A percentile compares a stretch with the other conserved stretches of the same genome.
These are phyloP conservation scores for Juncus effusus DNA, from an alignment of 176 grass and related monocot species.

Conservation along the genomic window DNA sequence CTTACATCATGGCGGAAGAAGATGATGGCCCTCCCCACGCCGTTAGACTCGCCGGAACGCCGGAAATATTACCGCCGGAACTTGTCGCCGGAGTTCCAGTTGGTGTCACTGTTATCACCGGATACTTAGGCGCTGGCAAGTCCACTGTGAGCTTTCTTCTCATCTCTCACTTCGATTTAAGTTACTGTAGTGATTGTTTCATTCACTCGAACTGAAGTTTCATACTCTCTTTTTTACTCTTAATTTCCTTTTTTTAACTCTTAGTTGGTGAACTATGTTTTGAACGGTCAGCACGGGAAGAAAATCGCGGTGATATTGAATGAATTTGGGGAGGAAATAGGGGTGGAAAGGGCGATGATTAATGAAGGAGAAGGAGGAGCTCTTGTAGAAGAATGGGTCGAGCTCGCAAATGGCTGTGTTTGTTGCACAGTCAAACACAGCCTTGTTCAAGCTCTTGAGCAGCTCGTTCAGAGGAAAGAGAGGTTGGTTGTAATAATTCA, in stretches of 20 bases:
- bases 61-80: background rate
- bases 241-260: constrained; percentile 35
- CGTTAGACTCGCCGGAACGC: constrained; percentile 36
- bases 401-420: constrained; percentile 91
- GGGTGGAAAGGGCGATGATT: constrained; percentile 95
- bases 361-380: constrained; percentile 88
- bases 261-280: constrained; percentile 86
- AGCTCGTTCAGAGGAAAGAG: constrained; percentile 87
- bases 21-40: constrained; percentile 61
- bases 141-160: constrained; percentile 53
- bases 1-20: constrained; percentile 54
- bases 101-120: constrained; percentile 93
- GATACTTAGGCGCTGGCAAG: constrained; percentile 93
- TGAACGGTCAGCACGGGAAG: constrained; percentile 83
- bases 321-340: constrained; percentile 92
- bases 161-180: constrained; percentile 23
- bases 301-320: constrained; percentile 88
- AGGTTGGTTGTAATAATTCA: constrained; percentile 36
- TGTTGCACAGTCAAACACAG: constrained; percentile 96
- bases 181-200: background rate
- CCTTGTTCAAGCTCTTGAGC: constrained; percentile 93
- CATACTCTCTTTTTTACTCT: constrained; percentile 4
- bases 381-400: constrained; percentile 92
- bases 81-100: constrained; percentile 29
- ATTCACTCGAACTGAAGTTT: background rate